Base-by-base conservation (phyloP, 805 yeast species). In the Metschnikowia anglica region DNA sequence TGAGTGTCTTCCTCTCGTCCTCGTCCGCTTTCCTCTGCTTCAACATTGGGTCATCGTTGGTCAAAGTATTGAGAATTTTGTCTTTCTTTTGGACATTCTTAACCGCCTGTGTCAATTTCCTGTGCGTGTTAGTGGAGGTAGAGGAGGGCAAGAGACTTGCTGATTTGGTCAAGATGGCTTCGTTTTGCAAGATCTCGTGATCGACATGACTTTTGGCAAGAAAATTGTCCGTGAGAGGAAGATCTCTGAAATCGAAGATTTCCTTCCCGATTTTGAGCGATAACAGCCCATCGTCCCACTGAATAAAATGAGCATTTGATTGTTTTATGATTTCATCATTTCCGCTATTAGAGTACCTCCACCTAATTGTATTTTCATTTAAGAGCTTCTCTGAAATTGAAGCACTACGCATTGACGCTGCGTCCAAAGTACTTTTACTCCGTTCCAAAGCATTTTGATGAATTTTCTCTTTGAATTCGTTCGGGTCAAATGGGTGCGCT, bases 201-300 rank as follows among this genome's bases (percentile, higher is more conserved):
- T 76, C 79, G 43, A 83, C 84, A 56, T 84, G 85, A 24, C 88
- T 79, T 21, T 78, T 76, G 1, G 86, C 82, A 37, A 93, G 69
- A 41, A 85, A 80, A 24, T 85, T 80, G 58, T 89, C 95, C 39
- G 77, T 79, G 29, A 81, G 68, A 7, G 83, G 80, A 44, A 80
- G 79, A 9, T 76, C 65, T 41, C 80, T 71, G 46, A 88, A 80
- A 59, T 91, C 97, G 55, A 90, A 91, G 49, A 83, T 74, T 64
- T 93, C 99, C 35, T 76, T 74, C 24, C 99, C 99, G 28, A 93
- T 68, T 58, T 88, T 90, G 53, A 93, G 69, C 2, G 97, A 89
- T 49, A 81, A 66, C 3, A 88, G 73, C 1, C 99, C 99, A 64
- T 93, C 98, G 43, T 85, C 84, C 99, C 99, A 93, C 61, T 88